Percentiles rank a stretch among this genome's conserved stretches.
Evolutionary conservation across 768 basidiomycete genomes (phyloP).

Genomic region (Suillus alpinus): DNA sequence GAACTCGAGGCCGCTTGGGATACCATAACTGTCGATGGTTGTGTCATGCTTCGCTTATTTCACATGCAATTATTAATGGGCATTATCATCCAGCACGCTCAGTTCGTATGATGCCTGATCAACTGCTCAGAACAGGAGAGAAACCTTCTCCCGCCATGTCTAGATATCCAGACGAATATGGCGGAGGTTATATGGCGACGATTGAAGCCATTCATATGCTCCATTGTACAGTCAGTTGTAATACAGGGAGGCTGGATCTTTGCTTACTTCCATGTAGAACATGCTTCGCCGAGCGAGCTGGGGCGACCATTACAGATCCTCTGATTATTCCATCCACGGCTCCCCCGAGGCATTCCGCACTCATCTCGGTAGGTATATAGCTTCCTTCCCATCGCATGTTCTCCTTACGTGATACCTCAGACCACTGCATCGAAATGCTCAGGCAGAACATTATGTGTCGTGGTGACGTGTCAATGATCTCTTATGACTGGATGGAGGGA

Average conservation of each 20-base stretch:
- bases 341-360: not conserved
- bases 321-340: slow-evolving; percentile 5
- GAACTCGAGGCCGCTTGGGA: slow-evolving; percentile 14
- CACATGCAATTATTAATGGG: not conserved
- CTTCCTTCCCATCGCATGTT: not conserved
- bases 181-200: slow-evolving; percentile 10
- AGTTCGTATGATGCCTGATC: slow-evolving; percentile 1
- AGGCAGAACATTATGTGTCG: slow-evolving; percentile 11
- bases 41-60: not conserved
- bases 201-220: slow-evolving; percentile 9
- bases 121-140: slow-evolving; percentile 8
- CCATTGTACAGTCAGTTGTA: slow-evolving; percentile 7
- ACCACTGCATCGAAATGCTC: slow-evolving; percentile 9
- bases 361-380: slow-evolving; percentile 6
- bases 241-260: not conserved
- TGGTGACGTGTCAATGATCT: slow-evolving; percentile 6
- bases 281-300: slow-evolving; percentile 8
- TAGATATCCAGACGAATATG: slow-evolving; percentile 9
- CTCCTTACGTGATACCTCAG: not conserved
- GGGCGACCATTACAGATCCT: slow-evolving; percentile 7
- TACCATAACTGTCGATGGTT: slow-evolving; percentile 6
- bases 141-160: slow-evolving; percentile 1
- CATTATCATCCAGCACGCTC: slow-evolving; percentile 2
- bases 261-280: slow-evolving; percentile 1
- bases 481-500: slow-evolving; percentile 9